Base-by-base conservation (phyloP, 2,329 filamentous ascomycete genomes). In the Immersiporthe knoxdaviesiana region DNA sequence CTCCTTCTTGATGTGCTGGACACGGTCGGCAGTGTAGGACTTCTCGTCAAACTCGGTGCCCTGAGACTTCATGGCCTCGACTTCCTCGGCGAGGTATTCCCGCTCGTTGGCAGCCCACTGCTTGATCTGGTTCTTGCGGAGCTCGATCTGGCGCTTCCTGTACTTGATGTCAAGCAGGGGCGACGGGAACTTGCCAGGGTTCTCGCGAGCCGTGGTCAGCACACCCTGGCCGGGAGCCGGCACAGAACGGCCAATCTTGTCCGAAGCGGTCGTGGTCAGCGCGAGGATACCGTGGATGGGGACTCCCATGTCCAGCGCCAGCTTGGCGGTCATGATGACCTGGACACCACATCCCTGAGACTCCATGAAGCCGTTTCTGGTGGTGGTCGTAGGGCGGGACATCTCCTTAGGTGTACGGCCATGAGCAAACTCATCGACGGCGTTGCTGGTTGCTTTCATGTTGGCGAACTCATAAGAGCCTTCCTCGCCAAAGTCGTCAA, bases 381-480 rank as follows among this genome's bases (percentile, higher is more conserved):
- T 99, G 3, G 96, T 99, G 59, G 96, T 99, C 6, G 94, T 97
- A 5, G 96, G 96, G 72, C 96, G 91, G 41, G 97, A 99, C 96
- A 99, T 99, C 82, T 99, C 96, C 81, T 91, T 89, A 16, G 96
- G 95, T 63, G 96, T 98, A 74, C 96, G 93, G 62, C 96, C 96
- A 77, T 98, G 96, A 12, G 90, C 93, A 75, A 99, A 93, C 80
- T 99, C 97, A 74, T 98, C 94, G 71, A 97, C 92, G 35, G 95
- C 94, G 78, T 98, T 99, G 87, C 94, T 97, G 68, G 96, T 99
- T 70, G 96, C 96, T 83, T 97, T 97, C 96, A 99, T 99, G 86
- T 99, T 99, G 85, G 96, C 96, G 80, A 99, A 99, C 81, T 99
- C 96, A 78, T 97, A 99, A 1, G 96, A 99, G 65, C 96, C 97